Evolutionary conservation across 768 basidiomycete genomes (phyloP), one percentile per base, ranked within the genome.

Genomic region (Podaxis sp.): DNA sequence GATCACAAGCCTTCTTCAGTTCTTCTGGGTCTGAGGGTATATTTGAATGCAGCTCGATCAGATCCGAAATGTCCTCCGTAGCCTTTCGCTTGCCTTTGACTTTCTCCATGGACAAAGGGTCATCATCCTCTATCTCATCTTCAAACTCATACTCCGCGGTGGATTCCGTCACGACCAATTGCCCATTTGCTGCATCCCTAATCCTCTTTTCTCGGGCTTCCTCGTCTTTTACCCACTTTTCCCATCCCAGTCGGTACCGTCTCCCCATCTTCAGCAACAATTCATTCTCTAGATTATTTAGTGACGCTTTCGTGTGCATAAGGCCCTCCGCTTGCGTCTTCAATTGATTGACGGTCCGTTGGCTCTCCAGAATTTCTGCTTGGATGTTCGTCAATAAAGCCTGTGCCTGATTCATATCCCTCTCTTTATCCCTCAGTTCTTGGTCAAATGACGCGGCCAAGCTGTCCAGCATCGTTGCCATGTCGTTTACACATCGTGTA

Each of bases 201-300:
- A 92, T 85, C 1, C 72, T 71, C 62, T 78, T 83, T 74, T 96
- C 93, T 27, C 95, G 81, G 36, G 76, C 76, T 69, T 92, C 89
- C 74, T 98, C 92, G 59, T 90, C 89, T 65, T 87, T 87, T 21
- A 91, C 75, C 95, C 96, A 98, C 66, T 90, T 91, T 71, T 96
- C 93, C 88, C 90, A 98, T 2, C 95, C 96, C 25, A 89, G 69
- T 53, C 91, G 82, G 75, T 93, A 93, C 64, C 90, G 79, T 66
- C 82, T 82, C 18, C 88, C 90, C 86, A 97, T 92, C 73, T 90
- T 93, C 5, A 75, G 76, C 27, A 81, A 74, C 32, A 98, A 74
- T 62, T 86, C 86, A 16, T 72, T 73, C 71, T 93, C 89, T 58
- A 95, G 72, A 35, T 81, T 79, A 32, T 79, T 75, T 50, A 96